Base-by-base conservation (phyloP, 129 eudicot species). In the Escallonia rubra region DNA sequence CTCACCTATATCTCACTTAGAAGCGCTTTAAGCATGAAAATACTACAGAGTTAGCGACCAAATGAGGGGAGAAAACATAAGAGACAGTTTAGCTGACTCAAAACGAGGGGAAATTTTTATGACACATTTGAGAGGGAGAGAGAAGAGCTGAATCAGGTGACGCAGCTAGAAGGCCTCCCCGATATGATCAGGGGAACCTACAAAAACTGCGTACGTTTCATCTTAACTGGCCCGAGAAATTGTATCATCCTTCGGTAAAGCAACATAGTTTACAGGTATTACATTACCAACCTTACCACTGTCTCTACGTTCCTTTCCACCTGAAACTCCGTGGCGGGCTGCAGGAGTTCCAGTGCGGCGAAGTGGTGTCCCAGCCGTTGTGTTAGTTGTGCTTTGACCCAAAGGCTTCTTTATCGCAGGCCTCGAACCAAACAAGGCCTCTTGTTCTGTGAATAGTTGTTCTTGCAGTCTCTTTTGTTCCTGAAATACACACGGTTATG, bases 381-480 rank as follows among this genome's bases (percentile, higher is more conserved):
- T 59, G 74, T 75, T 78, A 49, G 41, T 48, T 4, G 61, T 75
- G 79, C 78, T 79, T 46, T 47, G 80, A 41, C 73, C 77, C 72
- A 80, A 53, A 11, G 89, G 83, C 41, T 80, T 83, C 40, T 80
- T 83, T 4, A 44, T 62, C 3, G 60, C 9, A 40, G 82, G 78
- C 67, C 50, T 80, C 10, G 89, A 80, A 61, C 89, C 89, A 62
- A 65, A 83, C 8, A 76, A n/a, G 13, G 80, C 76, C 73, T 83
- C 85, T 59, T 83, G 72, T 58, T 83, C 89, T 4, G 64, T 40
- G 3, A 80, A 80, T 13, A 80, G 48, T 58, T 83, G 89, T 50
- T 83, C 89, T 66, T 83, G 85, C 70, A 76, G 72, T 70, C 74
- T 65, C 72, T 83, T 83, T 67, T 79, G 89, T 78, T 83, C 89